Evolutionary conservation across 768 basidiomycete genomes (phyloP).

Genomic region (Galerina sulciceps): DNA sequence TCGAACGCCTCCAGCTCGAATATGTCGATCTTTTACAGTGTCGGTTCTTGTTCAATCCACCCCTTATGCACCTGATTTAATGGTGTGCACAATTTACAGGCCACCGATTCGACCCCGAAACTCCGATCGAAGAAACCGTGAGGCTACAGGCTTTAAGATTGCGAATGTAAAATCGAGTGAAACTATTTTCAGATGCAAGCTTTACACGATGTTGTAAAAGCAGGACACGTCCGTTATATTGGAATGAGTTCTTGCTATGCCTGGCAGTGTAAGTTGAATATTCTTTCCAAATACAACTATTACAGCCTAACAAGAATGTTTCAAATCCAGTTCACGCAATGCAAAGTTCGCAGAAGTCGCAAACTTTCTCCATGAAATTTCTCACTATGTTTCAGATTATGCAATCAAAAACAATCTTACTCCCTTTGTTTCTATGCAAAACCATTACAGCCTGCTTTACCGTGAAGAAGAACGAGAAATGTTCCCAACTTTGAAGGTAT

Average conservation of each 20-base stretch:
- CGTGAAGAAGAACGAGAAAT: slow-evolving; percentile 69
- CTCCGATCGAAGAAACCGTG: slow-evolving; percentile 63
- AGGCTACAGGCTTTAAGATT: neutral
- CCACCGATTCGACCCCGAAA: slow-evolving; percentile 59
- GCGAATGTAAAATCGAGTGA: neutral
- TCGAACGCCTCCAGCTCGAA: slow-evolving; percentile 73
- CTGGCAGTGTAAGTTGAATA: slow-evolving; percentile 53
- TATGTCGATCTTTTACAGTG: slow-evolving; percentile 81
- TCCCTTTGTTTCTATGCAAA: slow-evolving; percentile 72
- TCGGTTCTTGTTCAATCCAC: slow-evolving; percentile 19
- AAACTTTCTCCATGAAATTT: neutral
- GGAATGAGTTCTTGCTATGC: slow-evolving; percentile 63
- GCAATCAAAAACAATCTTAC: slow-evolving; percentile 60
- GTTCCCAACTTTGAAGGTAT: slow-evolving; percentile 60
- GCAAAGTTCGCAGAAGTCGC: slow-evolving; percentile 46
- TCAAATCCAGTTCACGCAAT: slow-evolving; percentile 49
- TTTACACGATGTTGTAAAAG: slow-evolving; percentile 66
- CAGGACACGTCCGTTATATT: slow-evolving; percentile 65
- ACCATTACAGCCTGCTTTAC: slow-evolving; percentile 62
- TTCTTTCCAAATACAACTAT: neutral
- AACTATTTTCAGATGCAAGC: slow-evolving; percentile 57
- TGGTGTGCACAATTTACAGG: slow-evolving; percentile 29
- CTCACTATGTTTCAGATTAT: slow-evolving; percentile 44
- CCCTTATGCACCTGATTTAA: slow-evolving; percentile 18
- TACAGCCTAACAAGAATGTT: neutral